These are phyloP conservation scores for Populus hybrid DNA, from an alignment of 441 rosid species.

Conservation along the genomic window DNA sequence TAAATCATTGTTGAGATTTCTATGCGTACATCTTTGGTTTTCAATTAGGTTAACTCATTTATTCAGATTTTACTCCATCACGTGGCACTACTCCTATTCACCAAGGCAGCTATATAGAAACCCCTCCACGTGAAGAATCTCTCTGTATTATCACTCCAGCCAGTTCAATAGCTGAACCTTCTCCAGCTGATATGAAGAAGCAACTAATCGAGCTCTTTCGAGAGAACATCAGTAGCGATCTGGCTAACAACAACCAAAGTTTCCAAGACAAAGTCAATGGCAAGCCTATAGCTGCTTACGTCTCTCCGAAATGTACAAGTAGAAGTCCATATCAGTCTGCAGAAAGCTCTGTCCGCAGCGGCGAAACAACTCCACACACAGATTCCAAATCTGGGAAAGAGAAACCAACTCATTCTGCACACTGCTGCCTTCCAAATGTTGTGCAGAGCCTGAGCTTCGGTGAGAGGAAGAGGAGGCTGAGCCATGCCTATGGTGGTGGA, in stretches of 20 bases:
- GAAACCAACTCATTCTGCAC: constrained; percentile 32
- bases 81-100: constrained; percentile 35
- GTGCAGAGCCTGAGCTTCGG: constrained; percentile 42
- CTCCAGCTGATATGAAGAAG: constrained; percentile 42
- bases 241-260: constrained; percentile 8
- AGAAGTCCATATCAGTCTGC: constrained; percentile 20
- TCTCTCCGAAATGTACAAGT: constrained; percentile 15
- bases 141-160: background rate
- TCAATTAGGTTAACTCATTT: constrained; percentile 1
- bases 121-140: constrained; percentile 20
- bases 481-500: constrained; percentile 11
- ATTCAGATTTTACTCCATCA: constrained; percentile 41
- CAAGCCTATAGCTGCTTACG: constrained; percentile 10
- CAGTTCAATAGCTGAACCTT: constrained; percentile 21
- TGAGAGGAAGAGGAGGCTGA: constrained; percentile 43
- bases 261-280: constrained; percentile 16
- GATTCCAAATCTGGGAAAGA: constrained; percentile 13
- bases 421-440: constrained; percentile 51
- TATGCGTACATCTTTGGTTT: background rate
- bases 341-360: constrained; percentile 22
- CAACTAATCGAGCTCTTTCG: constrained; percentile 53
- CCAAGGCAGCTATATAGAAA: constrained; percentile 24
- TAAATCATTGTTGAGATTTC: background rate
- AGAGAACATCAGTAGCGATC: constrained; percentile 32
- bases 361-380: constrained; percentile 17